phyloP scores from a whole-genome alignment of 768 basidiomycete genomes.

The Strobilomyces confusus region DNA sequence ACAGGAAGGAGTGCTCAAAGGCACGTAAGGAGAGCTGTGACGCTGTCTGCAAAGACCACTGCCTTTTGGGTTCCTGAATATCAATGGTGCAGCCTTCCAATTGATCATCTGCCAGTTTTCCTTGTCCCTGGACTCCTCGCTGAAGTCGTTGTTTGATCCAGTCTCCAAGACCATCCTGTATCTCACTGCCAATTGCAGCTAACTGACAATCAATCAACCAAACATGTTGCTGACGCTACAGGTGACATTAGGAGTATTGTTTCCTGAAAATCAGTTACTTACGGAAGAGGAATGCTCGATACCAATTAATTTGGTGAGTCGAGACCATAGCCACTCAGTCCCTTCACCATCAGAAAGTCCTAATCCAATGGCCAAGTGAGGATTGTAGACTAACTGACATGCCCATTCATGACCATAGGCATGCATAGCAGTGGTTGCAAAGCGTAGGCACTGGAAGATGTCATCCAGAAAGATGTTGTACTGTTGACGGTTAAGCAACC shows the following conservation, averaged over 20 bases:
- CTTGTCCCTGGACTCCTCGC: neutral
- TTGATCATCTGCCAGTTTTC: neutral
- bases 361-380: neutral
- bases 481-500: neutral
- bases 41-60: neutral
- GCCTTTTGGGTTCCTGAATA: neutral
- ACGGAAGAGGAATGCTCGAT: neutral
- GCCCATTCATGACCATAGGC: too few relatives aligned
- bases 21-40: neutral
- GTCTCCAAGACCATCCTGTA: neutral
- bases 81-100: neutral
- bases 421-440: neutral
- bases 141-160: neutral
- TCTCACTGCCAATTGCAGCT: neutral
- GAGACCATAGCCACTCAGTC: neutral
- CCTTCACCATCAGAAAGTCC: neutral
- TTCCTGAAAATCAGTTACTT: neutral
- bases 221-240: neutral
- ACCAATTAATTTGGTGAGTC: neutral
- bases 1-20: too few relatives aligned
- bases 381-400: neutral
- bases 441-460: neutral
- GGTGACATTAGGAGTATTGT: neutral
- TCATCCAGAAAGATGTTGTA: neutral
- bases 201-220: neutral